A percentile compares a stretch with the other conserved stretches of the same genome.
Conservation (phyloP, 1,139 yeast species). For the Pichia sp. region DNA sequence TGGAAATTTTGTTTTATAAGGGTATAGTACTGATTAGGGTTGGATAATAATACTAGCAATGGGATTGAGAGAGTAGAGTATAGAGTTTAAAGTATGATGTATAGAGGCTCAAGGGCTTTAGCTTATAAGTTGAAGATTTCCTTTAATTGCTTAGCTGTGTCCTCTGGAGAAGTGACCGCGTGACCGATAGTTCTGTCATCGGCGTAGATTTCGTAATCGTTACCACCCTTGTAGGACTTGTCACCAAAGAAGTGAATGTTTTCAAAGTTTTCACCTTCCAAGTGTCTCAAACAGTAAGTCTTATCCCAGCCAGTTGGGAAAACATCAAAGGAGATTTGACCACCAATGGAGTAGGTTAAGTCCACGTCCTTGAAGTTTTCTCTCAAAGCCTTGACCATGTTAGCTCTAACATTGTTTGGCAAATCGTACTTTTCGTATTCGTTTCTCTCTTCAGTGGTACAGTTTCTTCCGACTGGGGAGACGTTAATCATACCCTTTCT, state of each 20-base stretch:
- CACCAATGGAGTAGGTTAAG: constrained; percentile 95
- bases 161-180: constrained; percentile 81
- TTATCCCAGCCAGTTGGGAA: constrained; percentile 99
- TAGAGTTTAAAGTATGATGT: neutral
- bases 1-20: neutral
- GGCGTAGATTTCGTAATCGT: constrained; percentile 91
- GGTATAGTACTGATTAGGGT: neutral
- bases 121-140: constrained; percentile 51
- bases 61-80: too few relatives aligned
- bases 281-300: constrained; percentile 94
- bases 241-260: constrained; percentile 97
- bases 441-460: constrained; percentile 86
- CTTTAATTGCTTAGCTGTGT: constrained; percentile 77
- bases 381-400: constrained; percentile 76
- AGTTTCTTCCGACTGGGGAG: constrained; percentile 98
- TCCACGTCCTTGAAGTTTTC: constrained; percentile 75
- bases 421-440: constrained; percentile 84
- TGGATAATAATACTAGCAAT: too few relatives aligned
- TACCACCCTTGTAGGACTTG: constrained; percentile 96
- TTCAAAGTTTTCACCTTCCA: constrained; percentile 74
- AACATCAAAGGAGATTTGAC: constrained; percentile 97
- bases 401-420: constrained; percentile 69
- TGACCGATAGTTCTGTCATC: constrained; percentile 95
- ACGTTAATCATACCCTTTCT: constrained; percentile 99
- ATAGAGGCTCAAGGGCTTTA: too few relatives aligned